These are phyloP conservation scores for Paraconiothyrium sp. DNA, from an alignment of 2,329 filamentous ascomycete genomes.

Conservation along the genomic window DNA sequence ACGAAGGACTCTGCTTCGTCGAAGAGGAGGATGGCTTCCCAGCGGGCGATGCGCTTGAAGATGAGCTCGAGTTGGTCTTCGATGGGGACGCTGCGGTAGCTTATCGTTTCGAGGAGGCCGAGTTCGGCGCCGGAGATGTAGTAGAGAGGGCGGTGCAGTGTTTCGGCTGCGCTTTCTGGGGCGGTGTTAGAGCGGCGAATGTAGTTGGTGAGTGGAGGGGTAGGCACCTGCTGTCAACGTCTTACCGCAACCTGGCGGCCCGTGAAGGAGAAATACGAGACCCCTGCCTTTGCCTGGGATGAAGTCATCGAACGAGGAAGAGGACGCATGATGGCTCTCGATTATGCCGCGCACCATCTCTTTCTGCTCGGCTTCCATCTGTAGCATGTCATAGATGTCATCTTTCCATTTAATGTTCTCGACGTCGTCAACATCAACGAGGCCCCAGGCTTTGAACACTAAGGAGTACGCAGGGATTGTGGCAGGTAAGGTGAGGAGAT, in stretches of 20 bases:
- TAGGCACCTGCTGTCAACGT: slow-evolving; percentile 3
- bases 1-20: slow-evolving; percentile 12
- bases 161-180: slow-evolving; percentile 10
- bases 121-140: slow-evolving; percentile 9
- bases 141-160: slow-evolving; percentile 6
- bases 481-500: slow-evolving; percentile 1
- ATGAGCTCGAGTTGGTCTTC: slow-evolving; percentile 10
- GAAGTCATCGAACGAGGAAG: slow-evolving; percentile 5
- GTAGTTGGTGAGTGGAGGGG: background rate
- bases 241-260: slow-evolving; percentile 5
- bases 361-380: slow-evolving; percentile 9
- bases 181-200: background rate
- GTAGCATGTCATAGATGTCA: slow-evolving; percentile 9
- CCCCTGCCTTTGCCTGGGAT: slow-evolving; percentile 2
- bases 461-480: slow-evolving; percentile 4
- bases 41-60: slow-evolving; percentile 11
- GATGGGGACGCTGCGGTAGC: background rate
- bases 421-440: slow-evolving; percentile 1
- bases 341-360: slow-evolving; percentile 11
- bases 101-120: background rate
- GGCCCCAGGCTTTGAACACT: background rate
- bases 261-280: background rate
- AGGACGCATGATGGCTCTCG: slow-evolving; percentile 8
- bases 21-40: slow-evolving; percentile 8
- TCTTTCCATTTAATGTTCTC: slow-evolving; percentile 3